These are phyloP conservation scores for Pelagophyceae sp. DNA, from an alignment of 352 stramenopile species.

Conservation along the genomic window DNA sequence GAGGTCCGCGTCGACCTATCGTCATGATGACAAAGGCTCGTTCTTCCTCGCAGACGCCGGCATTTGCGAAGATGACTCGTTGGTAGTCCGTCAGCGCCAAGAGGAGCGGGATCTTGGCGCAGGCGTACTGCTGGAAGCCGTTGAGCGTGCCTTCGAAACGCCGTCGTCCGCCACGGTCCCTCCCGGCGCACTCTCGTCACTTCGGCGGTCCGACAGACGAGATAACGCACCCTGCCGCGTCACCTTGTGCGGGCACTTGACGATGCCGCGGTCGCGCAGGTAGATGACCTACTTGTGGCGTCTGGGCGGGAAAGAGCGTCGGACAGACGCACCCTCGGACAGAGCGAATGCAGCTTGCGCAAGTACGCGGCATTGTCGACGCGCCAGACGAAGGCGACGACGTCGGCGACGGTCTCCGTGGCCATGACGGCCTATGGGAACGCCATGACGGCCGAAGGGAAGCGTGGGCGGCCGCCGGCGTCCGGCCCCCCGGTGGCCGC, in stretches of 20 bases:
- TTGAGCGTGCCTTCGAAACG: neutral
- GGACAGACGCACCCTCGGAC: too few species aligned
- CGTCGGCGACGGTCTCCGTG: neutral
- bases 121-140: constrained; percentile 30
- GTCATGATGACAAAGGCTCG: neutral
- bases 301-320: too few species aligned
- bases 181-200: too few species aligned
- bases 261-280: neutral
- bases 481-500: neutral
- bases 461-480: too few species aligned
- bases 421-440: neutral
- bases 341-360: too few species aligned
- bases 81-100: constrained; percentile 35
- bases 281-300: neutral
- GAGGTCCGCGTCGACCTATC: neutral
- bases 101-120: constrained; percentile 44
- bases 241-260: neutral
- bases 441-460: too few species aligned
- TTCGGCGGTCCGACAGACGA: too few species aligned
- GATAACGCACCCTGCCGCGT: too few species aligned
- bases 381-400: neutral
- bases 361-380: too few species aligned
- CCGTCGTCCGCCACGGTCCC: too few species aligned
- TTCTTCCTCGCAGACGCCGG: too few species aligned
- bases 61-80: neutral